Base-by-base conservation (phyloP, 306 rosid genomes). In the Acmispon strigosus region DNA sequence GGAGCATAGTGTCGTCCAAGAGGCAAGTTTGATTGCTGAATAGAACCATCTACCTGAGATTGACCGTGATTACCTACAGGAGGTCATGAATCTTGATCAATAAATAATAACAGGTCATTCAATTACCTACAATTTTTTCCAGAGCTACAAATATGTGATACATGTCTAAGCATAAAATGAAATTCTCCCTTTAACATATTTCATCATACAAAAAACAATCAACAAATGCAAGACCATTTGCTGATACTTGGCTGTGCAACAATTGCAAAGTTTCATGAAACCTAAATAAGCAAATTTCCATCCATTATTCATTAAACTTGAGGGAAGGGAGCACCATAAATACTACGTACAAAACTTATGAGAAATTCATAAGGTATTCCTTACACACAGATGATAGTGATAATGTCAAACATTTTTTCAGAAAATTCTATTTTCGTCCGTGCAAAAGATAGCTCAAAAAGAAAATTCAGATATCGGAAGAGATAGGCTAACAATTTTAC, bases 1-100 rank as follows among this genome's bases (percentile, higher is more conserved):
- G 52, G 58, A 68, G 58, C 13, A 69, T 45, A 52, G 24, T 41
- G 36, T 41, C 27, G 61, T 75, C 64, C 65, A 62, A 63, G 9
- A 22, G 24, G 9, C 29, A 70, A 7, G 60, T 65, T 63, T 56
- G 80, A 64, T 27, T 48, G 77, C 70, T 62, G 80, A 17, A 64
- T 18, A 39, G 65, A 75, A 65, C 66, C 70, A 64, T 44, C 70
- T 19, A 60, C 60, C 60, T 50, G 66, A 70, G 66, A 57, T 56
- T 80, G 76, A 75, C 64, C 44, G 32, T 48, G 36, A 64, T 75
- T 10, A 55, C 50, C 80, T 74, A 19, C 52, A 74, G 1, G 61
- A 42, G 64, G 58, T 48, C 27, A 67, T 36, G 59, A 59, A 51
- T 19, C 55, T 66, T 74, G 45, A 44, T 60, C 36, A 79, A 41